Percentiles rank a stretch among this genome's conserved stretches.
Evolutionary conservation across 768 basidiomycete genomes (phyloP).

Genomic region (Lentinula raphanica): DNA sequence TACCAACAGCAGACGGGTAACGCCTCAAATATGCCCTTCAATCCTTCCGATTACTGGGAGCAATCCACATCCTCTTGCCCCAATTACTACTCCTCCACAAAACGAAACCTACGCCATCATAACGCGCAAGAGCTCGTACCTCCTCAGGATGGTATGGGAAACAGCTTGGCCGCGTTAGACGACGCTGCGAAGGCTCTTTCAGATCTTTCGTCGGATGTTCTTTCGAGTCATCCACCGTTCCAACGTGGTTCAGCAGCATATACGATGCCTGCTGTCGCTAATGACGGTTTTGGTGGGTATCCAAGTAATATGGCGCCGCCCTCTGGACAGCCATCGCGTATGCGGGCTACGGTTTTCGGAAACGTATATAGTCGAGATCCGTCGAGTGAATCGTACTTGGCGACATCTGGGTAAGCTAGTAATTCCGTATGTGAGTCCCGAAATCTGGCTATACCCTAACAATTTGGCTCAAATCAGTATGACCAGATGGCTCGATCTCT

Average conservation of each 20-base stretch:
- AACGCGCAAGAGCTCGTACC: neutral
- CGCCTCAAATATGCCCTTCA: neutral
- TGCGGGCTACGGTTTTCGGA: neutral
- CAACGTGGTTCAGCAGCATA: neutral
- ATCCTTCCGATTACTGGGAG: neutral
- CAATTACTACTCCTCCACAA: neutral
- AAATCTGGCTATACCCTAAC: neutral
- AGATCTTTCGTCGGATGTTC: neutral
- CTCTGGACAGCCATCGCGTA: neutral
- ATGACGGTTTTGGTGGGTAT: neutral
- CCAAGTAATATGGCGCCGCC: neutral
- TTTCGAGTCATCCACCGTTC: neutral
- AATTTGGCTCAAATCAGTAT: too few species aligned
- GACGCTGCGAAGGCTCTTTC: neutral
- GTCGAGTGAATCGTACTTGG: neutral
- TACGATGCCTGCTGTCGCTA: neutral
- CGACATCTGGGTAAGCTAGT: neutral
- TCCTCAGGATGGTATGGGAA: neutral
- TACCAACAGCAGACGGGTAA: neutral
- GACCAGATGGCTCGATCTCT: too few species aligned
- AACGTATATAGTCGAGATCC: neutral
- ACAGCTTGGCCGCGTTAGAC: neutral
- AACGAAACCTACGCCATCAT: neutral
- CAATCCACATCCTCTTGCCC: neutral
- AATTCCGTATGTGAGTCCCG: too few species aligned